Evolutionary conservation across 2,329 filamentous ascomycete species (phyloP), one percentile per base, ranked within the genome.

Genomic region (Cladosporium sp.): DNA sequence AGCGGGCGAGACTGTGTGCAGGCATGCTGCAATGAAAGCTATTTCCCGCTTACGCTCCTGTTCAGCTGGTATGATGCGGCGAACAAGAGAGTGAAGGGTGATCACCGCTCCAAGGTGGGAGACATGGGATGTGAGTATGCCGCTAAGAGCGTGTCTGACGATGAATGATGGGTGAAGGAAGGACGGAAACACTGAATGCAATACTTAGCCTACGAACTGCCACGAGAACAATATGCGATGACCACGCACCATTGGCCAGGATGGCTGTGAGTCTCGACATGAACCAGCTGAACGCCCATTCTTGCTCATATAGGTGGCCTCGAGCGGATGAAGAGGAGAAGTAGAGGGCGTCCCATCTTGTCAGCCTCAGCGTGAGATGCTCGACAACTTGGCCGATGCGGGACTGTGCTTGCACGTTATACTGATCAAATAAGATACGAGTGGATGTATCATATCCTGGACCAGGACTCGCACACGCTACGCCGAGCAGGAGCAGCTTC

Each of bases 1-100:
- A 0, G 91, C 95, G 0, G 95, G 94, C 0, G 91, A 95, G 58
- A 98, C 74, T 64, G 96, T 85, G 76, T 98, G 92, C 58, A 98
- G 81, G 18, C 85, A 80, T 3, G 92, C 87, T 10, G 92, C 84
- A 26, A 90, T 75, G 67, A 94, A 88, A 1, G 91, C 85, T 49
- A 90, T 77, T n/a, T 76, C 81, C 68, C 68, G 70, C 55, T 71
- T 75, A 33, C 71, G 68, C 5, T 62, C 62, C 5, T 67, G 67
- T 18, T 67, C 72, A 67, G 82, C 74, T 18, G 78, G 77, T 64
- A 86, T 86, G 11, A 93, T 72, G 8, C 84, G 77, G 64, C 82
- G 74, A 2, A 89, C 86, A 26, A 96, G 85, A 65, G 82, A 80
- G 76, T 92, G 90, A 16, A 98, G 82, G 12, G 88, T 82, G 50